Percentiles rank a stretch among this genome's conserved stretches.
Evolutionary conservation across 257 asterid genomes (phyloP).

Genomic region (Apocynum venetum): DNA sequence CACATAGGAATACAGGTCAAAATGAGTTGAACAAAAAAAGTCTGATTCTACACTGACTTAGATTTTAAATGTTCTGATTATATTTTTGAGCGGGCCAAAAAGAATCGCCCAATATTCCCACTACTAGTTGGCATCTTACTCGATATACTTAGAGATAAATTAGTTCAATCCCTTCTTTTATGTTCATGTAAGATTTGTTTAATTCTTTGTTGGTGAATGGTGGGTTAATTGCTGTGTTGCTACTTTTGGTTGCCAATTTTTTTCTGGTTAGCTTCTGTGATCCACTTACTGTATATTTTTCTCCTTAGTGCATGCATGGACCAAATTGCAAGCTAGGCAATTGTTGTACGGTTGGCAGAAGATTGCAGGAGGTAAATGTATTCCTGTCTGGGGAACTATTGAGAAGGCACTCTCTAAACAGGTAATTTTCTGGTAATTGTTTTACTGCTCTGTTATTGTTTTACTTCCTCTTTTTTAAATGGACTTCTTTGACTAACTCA

Average conservation of each 20-base stretch:
- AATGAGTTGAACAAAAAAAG: too few species aligned
- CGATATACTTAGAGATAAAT: too few species aligned
- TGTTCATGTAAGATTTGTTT: not conserved
- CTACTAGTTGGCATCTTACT: not conserved
- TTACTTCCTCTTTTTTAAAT: not conserved
- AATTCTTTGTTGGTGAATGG: too few species aligned
- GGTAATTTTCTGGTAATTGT: conserved; percentile 31
- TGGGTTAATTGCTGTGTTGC: not conserved
- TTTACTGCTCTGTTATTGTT: conserved; percentile 4
- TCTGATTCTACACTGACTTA: too few species aligned
- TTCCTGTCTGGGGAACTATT: conserved; percentile 96
- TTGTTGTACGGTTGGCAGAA: conserved; percentile 86
- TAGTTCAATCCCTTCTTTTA: too few species aligned
- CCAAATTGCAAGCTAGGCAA: conserved; percentile 80
- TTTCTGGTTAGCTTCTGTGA: not conserved
- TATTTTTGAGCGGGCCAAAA: too few species aligned
- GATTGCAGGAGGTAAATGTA: conserved; percentile 90
- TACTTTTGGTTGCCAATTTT: conserved; percentile 1
- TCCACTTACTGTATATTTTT: conserved; percentile 29
- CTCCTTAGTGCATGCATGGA: conserved; percentile 95
- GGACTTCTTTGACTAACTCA: not conserved
- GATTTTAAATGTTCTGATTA: too few species aligned
- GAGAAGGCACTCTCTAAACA: conserved; percentile 93
- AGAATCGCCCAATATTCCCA: too few species aligned
- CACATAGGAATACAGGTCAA: too few species aligned